These are phyloP conservation scores for Fusarium odoratissimum DNA, from an alignment of 2,329 filamentous ascomycete genomes.

Conservation along the genomic window DNA sequence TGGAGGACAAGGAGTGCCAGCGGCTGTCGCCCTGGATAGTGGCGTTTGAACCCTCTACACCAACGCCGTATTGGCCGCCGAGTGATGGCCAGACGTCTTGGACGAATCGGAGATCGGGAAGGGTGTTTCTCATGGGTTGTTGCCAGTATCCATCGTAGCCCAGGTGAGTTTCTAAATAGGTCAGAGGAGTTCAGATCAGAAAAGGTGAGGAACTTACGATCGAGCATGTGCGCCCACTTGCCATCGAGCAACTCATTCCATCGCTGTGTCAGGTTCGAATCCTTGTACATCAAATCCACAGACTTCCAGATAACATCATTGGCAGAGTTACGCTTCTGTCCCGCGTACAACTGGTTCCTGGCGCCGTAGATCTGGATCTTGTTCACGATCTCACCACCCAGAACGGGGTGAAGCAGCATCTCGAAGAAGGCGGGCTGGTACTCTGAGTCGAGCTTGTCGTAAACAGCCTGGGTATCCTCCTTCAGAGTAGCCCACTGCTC, in stretches of 20 bases:
- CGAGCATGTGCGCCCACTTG: constrained; percentile 34
- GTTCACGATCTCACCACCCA: constrained; percentile 66
- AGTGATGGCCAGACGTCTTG: constrained; percentile 68
- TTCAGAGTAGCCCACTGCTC: constrained; percentile 63
- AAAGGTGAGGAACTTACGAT: not conserved
- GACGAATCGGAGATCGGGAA: constrained; percentile 60
- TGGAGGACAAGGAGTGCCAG: constrained; percentile 63
- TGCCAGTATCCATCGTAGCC: constrained; percentile 70
- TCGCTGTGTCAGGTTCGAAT: constrained; percentile 33
- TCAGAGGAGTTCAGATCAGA: not conserved
- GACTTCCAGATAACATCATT: constrained; percentile 52
- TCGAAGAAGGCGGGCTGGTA: constrained; percentile 68
- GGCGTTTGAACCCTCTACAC: constrained; percentile 49
- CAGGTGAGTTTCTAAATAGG: constrained; percentile 59
- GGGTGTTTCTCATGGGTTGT: constrained; percentile 77
- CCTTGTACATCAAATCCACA: constrained; percentile 32
- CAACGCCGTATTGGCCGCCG: constrained; percentile 51
- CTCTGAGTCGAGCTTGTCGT: constrained; percentile 55
- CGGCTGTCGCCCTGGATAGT: constrained; percentile 54
- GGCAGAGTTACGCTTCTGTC: constrained; percentile 67
- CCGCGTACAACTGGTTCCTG: constrained; percentile 64
- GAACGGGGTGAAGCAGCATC: constrained; percentile 69
- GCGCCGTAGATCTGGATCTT: constrained; percentile 59
- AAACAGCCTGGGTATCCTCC: constrained; percentile 57
- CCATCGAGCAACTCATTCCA: constrained; percentile 35